Conservation (phyloP, 441 rosid genomes). For the Aleurites moluccanus region DNA sequence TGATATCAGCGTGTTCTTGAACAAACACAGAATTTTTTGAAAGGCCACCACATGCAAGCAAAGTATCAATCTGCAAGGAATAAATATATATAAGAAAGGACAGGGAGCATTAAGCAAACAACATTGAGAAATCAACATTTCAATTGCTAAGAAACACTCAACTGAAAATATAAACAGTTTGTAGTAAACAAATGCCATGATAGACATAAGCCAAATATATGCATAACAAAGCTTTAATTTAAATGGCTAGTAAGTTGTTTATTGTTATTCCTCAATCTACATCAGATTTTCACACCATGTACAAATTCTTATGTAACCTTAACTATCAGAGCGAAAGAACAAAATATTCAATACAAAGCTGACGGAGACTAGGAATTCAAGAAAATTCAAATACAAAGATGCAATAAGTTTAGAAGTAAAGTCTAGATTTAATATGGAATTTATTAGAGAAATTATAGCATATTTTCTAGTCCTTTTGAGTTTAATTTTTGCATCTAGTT, state of each 20-base stretch:
- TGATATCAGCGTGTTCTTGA: conserved; percentile 88
- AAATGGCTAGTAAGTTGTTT: background rate
- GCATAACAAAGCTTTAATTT: background rate
- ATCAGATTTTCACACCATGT: background rate
- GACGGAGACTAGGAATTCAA: too few relatives aligned
- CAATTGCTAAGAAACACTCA: background rate
- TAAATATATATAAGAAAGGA: too few relatives aligned
- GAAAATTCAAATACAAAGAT: too few relatives aligned
- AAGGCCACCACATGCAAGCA: conserved; percentile 94
- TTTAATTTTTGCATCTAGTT: too few relatives aligned
- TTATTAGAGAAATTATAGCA: too few relatives aligned
- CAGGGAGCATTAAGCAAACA: too few relatives aligned
- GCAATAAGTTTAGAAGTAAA: too few relatives aligned
- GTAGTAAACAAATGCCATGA: background rate
- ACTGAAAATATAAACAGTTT: background rate
- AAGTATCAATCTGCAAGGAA: conserved; percentile 63
- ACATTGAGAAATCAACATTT: too few relatives aligned
- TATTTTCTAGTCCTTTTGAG: too few relatives aligned
- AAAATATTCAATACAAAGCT: background rate
- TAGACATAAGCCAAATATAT: background rate
- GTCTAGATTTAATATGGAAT: too few relatives aligned
- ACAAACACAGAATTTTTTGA: conserved; percentile 71
- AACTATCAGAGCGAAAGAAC: background rate
- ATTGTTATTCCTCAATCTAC: background rate
- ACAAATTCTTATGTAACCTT: background rate